phyloP scores from a whole-genome alignment of 768 basidiomycete genomes.

The Suillus clintonianus region DNA sequence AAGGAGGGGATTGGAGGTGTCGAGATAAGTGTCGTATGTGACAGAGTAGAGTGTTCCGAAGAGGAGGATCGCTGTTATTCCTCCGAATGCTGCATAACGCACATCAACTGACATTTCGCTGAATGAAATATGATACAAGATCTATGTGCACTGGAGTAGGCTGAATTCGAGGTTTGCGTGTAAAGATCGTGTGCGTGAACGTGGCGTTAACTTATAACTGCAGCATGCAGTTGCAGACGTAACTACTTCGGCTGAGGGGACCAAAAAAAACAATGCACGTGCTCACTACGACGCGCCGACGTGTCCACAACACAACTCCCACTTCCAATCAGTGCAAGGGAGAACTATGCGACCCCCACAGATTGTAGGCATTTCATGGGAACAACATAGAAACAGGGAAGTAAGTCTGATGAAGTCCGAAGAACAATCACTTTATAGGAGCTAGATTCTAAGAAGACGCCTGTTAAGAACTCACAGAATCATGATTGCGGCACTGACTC shows the following conservation, averaged over 20 bases:
- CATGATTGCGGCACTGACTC: too few species aligned
- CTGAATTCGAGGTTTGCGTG: background rate
- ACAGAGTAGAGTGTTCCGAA: conserved; percentile 70
- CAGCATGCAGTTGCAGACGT: background rate
- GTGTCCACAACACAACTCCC: too few species aligned
- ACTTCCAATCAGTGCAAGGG: too few species aligned
- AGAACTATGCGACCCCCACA: background rate
- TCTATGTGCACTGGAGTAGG: background rate
- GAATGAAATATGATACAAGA: background rate
- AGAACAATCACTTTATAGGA: too few species aligned
- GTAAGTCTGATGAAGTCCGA: too few species aligned
- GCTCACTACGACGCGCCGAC: background rate
- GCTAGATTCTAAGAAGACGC: background rate
- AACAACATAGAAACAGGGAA: too few species aligned
- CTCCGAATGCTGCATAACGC: conserved; percentile 37
- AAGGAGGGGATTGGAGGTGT: conserved; percentile 80
- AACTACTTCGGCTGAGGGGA: background rate
- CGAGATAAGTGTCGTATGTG: conserved; percentile 67
- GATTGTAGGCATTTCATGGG: background rate
- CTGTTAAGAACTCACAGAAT: background rate
- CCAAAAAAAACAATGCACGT: background rate
- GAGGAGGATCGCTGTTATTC: conserved; percentile 49
- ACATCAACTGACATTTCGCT: conserved; percentile 5
- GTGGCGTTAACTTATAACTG: background rate
- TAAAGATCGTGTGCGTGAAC: background rate